Percentiles rank a stretch among this genome's conserved stretches.
phyloP scores from a whole-genome alignment of 768 basidiomycete species.

The Peribolospora kevripleyi region DNA sequence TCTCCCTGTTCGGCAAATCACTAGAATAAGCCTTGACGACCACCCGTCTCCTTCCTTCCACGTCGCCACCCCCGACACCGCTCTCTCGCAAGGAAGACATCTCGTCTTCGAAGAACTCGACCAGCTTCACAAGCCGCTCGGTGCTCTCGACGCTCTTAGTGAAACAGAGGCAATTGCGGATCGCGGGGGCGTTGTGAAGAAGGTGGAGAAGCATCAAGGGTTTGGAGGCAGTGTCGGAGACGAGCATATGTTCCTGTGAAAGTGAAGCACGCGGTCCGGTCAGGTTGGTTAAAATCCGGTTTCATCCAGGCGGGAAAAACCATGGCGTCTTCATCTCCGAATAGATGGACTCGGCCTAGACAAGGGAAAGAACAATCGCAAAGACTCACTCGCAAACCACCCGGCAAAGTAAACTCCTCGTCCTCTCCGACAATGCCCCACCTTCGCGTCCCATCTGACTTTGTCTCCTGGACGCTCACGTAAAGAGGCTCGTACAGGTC shows the following conservation, averaged over 20 bases:
- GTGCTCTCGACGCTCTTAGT: constrained; percentile 94
- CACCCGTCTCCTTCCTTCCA: constrained; percentile 9
- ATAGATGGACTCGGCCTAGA: no score
- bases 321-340: background rate
- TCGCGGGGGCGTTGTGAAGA: constrained; percentile 30
- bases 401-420: constrained; percentile 34
- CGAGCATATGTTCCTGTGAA: constrained; percentile 58
- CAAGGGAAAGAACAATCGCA: no score
- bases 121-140: constrained; percentile 48
- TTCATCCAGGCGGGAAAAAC: background rate
- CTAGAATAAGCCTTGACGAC: constrained; percentile 59
- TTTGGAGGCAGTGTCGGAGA: constrained; percentile 54
- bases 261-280: background rate
- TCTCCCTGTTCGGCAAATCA: constrained; percentile 47
- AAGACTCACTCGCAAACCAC: no score
- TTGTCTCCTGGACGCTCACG: constrained; percentile 46
- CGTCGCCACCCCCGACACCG: constrained; percentile 7
- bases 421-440: constrained; percentile 32
- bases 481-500: constrained; percentile 59
- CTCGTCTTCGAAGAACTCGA: constrained; percentile 49
- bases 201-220: constrained; percentile 76
- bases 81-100: background rate
- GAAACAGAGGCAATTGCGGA: constrained; percentile 62
- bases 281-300: background rate
- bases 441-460: constrained; percentile 16